Percentiles rank a stretch among this genome's conserved stretches.
phyloP scores from a whole-genome alignment of 768 basidiomycete genomes.

The Panus rudis region DNA sequence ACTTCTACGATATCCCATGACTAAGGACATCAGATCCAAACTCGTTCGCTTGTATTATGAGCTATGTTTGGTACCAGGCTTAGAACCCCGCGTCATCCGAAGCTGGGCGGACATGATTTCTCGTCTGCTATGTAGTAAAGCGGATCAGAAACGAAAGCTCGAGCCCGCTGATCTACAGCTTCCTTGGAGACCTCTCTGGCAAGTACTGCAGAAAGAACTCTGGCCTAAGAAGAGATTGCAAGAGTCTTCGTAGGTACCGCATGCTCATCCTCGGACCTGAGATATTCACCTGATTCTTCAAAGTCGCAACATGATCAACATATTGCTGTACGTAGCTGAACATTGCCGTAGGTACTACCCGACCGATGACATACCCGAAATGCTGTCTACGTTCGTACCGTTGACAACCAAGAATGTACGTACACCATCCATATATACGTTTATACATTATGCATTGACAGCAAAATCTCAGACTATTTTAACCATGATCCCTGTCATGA shows the following conservation, averaged over 20 bases:
- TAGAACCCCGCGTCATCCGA: constrained; percentile 64
- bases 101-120: constrained; percentile 77
- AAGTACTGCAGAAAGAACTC: constrained; percentile 61
- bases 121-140: constrained; percentile 60
- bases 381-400: constrained; percentile 69
- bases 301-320: constrained; percentile 62
- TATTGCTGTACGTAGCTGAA: constrained; percentile 68
- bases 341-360: constrained; percentile 67
- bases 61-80: constrained; percentile 66
- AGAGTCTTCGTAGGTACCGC: constrained; percentile 46
- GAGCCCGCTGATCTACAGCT: constrained; percentile 61
- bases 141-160: constrained; percentile 58
- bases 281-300: constrained; percentile 5
- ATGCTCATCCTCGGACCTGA: constrained; percentile 1
- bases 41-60: constrained; percentile 75
- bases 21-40: constrained; percentile 60
- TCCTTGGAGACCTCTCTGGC: constrained; percentile 75
- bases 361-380: constrained; percentile 53
- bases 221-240: constrained; percentile 62
- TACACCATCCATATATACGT: constrained; percentile 5
- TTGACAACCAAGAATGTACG: constrained; percentile 64
- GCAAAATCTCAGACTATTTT: constrained; percentile 49
- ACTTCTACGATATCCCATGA: constrained; percentile 72
- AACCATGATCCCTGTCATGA: constrained; percentile 67
- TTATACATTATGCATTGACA: constrained; percentile 5